Percentiles rank a stretch among this genome's conserved stretches.
phyloP scores from a whole-genome alignment of 2,329 filamentous ascomycete species.

The Pyricularia sp. region DNA sequence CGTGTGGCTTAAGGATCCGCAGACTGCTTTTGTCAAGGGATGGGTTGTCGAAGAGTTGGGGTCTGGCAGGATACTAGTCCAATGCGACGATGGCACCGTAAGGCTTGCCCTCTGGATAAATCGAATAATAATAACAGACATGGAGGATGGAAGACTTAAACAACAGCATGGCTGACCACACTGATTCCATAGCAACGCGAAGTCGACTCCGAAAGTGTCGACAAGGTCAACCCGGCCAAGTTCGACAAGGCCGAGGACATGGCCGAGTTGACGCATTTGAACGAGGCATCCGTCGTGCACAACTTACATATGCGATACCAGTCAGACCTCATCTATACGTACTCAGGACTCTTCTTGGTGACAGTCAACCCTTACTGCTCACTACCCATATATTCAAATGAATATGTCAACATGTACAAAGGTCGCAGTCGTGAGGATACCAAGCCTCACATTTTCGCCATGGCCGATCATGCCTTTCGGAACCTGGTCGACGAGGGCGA shows the following conservation, averaged over 20 bases:
- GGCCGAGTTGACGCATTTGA: slow-evolving; percentile 95
- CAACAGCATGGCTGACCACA: not conserved
- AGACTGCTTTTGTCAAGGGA: slow-evolving; percentile 82
- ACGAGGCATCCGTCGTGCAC: slow-evolving; percentile 95
- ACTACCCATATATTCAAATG: slow-evolving; percentile 88
- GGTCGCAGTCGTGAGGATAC: slow-evolving; percentile 86
- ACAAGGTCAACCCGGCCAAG: slow-evolving; percentile 98
- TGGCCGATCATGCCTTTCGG: slow-evolving; percentile 93
- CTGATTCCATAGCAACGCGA: slow-evolving; percentile 60
- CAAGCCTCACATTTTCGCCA: slow-evolving; percentile 93
- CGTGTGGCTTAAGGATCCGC: slow-evolving; percentile 88
- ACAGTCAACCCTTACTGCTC: slow-evolving; percentile 96
- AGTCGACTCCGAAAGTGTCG: slow-evolving; percentile 76
- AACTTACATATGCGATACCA: slow-evolving; percentile 94
- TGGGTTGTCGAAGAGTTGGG: slow-evolving; percentile 79
- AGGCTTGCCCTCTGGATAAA: slow-evolving; percentile 19
- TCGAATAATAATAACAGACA: not conserved
- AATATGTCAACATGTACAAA: slow-evolving; percentile 98
- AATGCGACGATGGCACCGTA: slow-evolving; percentile 88
- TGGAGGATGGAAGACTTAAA: not conserved
- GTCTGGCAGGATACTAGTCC: slow-evolving; percentile 64
- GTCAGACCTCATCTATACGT: slow-evolving; percentile 94
- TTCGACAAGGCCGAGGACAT: slow-evolving; percentile 99
- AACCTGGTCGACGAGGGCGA: slow-evolving; percentile 91
- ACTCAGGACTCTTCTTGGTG: slow-evolving; percentile 92